A percentile compares a stretch with the other conserved stretches of the same genome.
Evolutionary conservation across 2,329 filamentous ascomycete genomes (phyloP).

Genomic region (Trichoderma brevicompactum): DNA sequence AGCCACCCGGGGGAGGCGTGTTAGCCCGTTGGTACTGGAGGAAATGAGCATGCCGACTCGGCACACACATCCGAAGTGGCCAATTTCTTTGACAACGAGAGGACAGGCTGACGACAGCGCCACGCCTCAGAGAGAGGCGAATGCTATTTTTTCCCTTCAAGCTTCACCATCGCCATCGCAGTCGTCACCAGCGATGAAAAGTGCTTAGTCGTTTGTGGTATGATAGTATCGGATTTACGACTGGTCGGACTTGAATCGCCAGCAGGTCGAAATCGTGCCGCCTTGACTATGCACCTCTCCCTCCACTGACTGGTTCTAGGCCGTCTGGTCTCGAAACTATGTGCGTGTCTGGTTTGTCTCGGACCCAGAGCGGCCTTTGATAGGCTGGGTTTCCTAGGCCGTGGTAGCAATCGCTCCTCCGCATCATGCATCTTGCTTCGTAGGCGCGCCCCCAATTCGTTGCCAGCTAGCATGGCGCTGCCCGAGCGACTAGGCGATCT

Average conservation of each 20-base stretch:
- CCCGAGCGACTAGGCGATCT: background rate
- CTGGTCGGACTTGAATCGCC: background rate
- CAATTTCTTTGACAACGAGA: constrained; percentile 11
- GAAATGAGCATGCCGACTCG: background rate
- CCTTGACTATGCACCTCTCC: constrained; percentile 2
- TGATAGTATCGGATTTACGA: constrained; percentile 6
- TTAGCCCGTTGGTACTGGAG: background rate
- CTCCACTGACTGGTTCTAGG: constrained; percentile 20
- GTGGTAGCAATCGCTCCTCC: background rate
- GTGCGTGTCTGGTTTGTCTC: constrained; percentile 11
- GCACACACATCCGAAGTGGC: constrained; percentile 26
- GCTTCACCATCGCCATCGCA: background rate
- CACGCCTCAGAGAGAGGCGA: constrained; percentile 20
- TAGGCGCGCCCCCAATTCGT: background rate
- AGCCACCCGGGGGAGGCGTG: background rate
- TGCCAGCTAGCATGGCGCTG: background rate
- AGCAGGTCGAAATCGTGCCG: constrained; percentile 6
- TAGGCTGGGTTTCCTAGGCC: background rate
- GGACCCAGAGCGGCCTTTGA: background rate
- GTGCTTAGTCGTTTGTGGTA: background rate
- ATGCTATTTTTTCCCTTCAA: background rate
- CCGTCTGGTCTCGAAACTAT: constrained; percentile 21
- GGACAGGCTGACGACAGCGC: constrained; percentile 25
- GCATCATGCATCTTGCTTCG: background rate
- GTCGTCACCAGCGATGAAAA: background rate